Base-by-base conservation (phyloP, 169 alveolate species). In the Fabrea salina region DNA sequence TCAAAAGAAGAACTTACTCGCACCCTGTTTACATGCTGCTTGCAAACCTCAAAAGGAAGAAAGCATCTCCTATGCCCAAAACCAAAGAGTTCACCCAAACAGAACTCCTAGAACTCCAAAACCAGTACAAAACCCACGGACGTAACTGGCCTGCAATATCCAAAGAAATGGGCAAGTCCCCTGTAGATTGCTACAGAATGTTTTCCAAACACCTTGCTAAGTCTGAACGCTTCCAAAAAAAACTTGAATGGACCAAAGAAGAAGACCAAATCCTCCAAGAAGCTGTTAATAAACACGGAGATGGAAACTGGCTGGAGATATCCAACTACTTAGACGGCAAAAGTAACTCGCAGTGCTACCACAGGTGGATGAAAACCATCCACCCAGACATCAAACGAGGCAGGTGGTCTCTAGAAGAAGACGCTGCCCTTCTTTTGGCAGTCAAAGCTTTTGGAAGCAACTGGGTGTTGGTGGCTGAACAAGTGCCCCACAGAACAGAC, bases 331-430 rank as follows among this genome's bases (percentile, higher is more conserved):
- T 85, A 53, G 90, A 80, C 40, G 90, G 86, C 4, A 76, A 85
- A 56, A 76, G 80, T 61, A 80, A 72, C 53, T 76, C 86, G 39
- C 82, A 82, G 56, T 86, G 91, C 47, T 82, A 78, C 50, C 86
- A 82, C 53, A 39, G 91, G 41, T 86, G 87, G 84, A 81, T 75
- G 80, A 86, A 86, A 70, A 77, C 82, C 4, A 82, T 88, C 19
- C 71, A 85, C 66, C 94, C 94, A 25, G 75, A 80, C 47, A 85
- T 85, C n/a, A 59, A 61, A 30, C 79, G 89, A 77, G 89, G 83
- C 50, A 83, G 85, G 76, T 88, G 94, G 94, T 40, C 64, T 27
- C 57, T 76, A 19, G 64, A 75, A 37, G 91, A 84, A 83, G 94
- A 88, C 76, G 35, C 83, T 37, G 70, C 80, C 27, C 83, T 88